Conservation (phyloP, 2,329 filamentous ascomycete species). For the Cladophialophora bantiana region DNA sequence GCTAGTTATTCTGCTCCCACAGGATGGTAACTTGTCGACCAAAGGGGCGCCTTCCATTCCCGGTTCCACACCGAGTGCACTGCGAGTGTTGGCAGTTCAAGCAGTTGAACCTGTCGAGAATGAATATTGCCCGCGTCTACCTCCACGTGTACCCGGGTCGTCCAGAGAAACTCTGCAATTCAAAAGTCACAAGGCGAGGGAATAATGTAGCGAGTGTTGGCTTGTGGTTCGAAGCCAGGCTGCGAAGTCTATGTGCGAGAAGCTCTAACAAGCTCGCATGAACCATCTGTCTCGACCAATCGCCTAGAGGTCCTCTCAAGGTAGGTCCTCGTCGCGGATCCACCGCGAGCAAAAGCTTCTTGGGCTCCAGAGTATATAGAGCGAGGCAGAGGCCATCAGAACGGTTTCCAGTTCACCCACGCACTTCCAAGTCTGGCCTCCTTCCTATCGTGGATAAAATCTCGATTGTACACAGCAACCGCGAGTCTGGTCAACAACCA, state of each 20-base stretch:
- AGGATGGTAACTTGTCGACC: too few relatives aligned
- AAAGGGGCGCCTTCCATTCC: too few relatives aligned
- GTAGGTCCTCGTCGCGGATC: neutral
- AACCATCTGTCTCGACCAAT: neutral
- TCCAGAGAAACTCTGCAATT: neutral
- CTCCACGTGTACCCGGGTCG: neutral
- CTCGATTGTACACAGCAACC: neutral
- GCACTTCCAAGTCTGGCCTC: neutral
- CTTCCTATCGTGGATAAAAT: neutral
- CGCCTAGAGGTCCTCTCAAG: neutral
- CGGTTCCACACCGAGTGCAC: too few relatives aligned
- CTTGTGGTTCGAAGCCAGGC: neutral
- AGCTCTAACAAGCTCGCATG: neutral
- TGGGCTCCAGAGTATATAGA: neutral
- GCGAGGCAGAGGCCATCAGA: neutral
- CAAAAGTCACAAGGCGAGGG: neutral
- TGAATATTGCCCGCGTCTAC: neutral
- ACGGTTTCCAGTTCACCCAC: neutral
- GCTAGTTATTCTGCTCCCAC: too few relatives aligned
- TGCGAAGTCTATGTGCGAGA: neutral
- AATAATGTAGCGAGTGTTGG: neutral
- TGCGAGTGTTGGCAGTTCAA: too few relatives aligned
- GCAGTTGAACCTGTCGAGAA: neutral
- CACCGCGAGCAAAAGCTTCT: neutral
- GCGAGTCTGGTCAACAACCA: neutral